These are phyloP conservation scores for Citrullus mucosospermus DNA, from an alignment of 306 rosid genomes.

Conservation along the genomic window DNA sequence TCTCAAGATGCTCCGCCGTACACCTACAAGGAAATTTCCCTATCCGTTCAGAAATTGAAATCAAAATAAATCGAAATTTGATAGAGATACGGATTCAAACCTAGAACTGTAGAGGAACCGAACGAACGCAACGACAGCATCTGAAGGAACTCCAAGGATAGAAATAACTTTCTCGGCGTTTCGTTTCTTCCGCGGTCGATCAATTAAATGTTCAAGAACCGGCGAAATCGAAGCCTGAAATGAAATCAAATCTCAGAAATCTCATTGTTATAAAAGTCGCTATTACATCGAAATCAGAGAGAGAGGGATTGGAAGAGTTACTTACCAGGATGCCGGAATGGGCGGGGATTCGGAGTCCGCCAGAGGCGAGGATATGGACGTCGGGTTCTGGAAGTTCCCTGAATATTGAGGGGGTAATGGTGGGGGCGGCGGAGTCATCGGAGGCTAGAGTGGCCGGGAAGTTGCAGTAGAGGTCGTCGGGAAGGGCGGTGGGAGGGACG, in stretches of 20 bases:
- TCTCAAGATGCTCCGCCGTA: slow-evolving; percentile 49
- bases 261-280: too few relatives aligned
- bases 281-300: background rate
- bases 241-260: background rate
- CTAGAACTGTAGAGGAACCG: slow-evolving; percentile 59
- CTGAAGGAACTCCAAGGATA: slow-evolving; percentile 73
- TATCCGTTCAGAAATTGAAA: background rate
- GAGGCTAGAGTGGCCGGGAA: background rate
- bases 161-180: slow-evolving; percentile 45
- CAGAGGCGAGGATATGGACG: slow-evolving; percentile 49
- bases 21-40: slow-evolving; percentile 23
- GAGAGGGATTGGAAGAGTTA: background rate
- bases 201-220: slow-evolving; percentile 55
- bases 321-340: slow-evolving; percentile 71
- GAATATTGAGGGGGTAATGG: background rate
- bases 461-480: slow-evolving; percentile 10
- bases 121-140: slow-evolving; percentile 57
- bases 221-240: slow-evolving; percentile 60
- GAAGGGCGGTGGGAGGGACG: slow-evolving; percentile 1
- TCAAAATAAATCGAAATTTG: background rate
- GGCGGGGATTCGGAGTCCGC: slow-evolving; percentile 56
- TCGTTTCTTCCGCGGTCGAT: slow-evolving; percentile 52
- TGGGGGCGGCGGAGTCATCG: background rate
- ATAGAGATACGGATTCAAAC: slow-evolving; percentile 13
- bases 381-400: slow-evolving; percentile 57